Evolutionary conservation across 2,329 filamentous ascomycete genomes (phyloP).

Genomic region (Ophiocordyceps camponoti-saundersi): DNA sequence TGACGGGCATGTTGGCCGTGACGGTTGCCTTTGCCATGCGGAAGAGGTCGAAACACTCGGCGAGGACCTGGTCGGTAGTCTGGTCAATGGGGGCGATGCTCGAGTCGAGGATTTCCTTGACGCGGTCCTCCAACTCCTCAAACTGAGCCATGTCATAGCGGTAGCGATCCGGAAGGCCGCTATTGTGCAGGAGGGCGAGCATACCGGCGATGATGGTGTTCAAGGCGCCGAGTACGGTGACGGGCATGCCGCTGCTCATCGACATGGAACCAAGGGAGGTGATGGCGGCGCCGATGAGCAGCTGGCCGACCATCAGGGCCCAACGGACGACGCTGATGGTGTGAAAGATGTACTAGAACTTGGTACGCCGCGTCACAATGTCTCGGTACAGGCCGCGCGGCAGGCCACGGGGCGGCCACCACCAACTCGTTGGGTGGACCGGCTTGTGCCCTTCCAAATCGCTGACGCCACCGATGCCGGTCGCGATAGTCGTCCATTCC

Average conservation of each 20-base stretch:
- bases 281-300: constrained; percentile 29
- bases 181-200: constrained; percentile 34
- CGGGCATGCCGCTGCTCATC: constrained; percentile 17
- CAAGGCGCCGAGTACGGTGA: constrained; percentile 30
- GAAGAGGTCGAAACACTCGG: constrained; percentile 28
- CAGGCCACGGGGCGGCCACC: constrained; percentile 30
- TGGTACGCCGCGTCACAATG: constrained; percentile 24
- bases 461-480: constrained; percentile 26
- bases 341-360: constrained; percentile 27
- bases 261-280: constrained; percentile 31
- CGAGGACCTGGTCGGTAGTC: constrained; percentile 27
- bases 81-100: constrained; percentile 24
- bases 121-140: constrained; percentile 28
- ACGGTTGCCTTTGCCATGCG: constrained; percentile 28
- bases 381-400: constrained; percentile 31
- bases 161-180: constrained; percentile 33
- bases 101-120: constrained; percentile 31
- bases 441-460: constrained; percentile 26
- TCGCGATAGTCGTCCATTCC: constrained; percentile 30
- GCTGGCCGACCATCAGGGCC: constrained; percentile 29
- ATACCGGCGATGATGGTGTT: constrained; percentile 33
- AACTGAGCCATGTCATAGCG: constrained; percentile 32
- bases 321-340: constrained; percentile 23
- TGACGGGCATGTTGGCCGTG: constrained; percentile 27
- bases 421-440: constrained; percentile 21